Percentiles rank a stretch among this genome's conserved stretches.
Conservation (phyloP, 106 monocot genomes). For the Allium cepa region DNA sequence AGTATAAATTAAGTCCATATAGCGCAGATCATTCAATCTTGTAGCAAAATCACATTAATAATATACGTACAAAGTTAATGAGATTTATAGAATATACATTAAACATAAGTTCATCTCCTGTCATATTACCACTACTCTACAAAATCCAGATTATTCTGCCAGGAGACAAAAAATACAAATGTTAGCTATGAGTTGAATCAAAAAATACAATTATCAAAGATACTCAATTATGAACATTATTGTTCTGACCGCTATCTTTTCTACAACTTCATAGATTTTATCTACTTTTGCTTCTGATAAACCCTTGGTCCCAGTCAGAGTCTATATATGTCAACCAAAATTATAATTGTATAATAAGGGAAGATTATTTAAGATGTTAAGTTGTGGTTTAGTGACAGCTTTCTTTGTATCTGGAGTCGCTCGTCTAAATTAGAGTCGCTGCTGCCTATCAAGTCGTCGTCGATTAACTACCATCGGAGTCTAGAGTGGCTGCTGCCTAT, state of each 20-base stretch:
- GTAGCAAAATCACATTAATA: background rate
- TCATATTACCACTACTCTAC: constrained; percentile 30
- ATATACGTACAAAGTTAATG: background rate
- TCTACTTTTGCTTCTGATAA: constrained; percentile 97
- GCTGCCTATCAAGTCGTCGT: too few relatives aligned
- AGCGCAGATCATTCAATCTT: background rate
- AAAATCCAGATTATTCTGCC: too few relatives aligned
- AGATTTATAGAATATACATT: background rate
- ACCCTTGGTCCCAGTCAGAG: constrained; percentile 84
- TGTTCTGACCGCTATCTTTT: constrained; percentile 69
- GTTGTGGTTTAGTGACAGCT: constrained; percentile 42
- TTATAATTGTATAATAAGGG: too few relatives aligned
- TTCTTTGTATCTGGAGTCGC: constrained; percentile 98
- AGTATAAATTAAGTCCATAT: background rate
- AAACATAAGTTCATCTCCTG: background rate
- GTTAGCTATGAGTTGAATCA: constrained; percentile 1
- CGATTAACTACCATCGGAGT: too few relatives aligned
- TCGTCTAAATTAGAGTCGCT: too few relatives aligned
- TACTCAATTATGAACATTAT: background rate
- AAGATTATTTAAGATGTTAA: too few relatives aligned
- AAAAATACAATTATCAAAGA: background rate
- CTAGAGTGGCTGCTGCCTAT: too few relatives aligned
- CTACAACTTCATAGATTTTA: constrained; percentile 88
- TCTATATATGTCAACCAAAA: constrained; percentile 28
- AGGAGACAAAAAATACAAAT: constrained; percentile 25